Evolutionary conservation across 192 early-diverging fungal species (phyloP).

Genomic region (Linnemannia zychae): DNA sequence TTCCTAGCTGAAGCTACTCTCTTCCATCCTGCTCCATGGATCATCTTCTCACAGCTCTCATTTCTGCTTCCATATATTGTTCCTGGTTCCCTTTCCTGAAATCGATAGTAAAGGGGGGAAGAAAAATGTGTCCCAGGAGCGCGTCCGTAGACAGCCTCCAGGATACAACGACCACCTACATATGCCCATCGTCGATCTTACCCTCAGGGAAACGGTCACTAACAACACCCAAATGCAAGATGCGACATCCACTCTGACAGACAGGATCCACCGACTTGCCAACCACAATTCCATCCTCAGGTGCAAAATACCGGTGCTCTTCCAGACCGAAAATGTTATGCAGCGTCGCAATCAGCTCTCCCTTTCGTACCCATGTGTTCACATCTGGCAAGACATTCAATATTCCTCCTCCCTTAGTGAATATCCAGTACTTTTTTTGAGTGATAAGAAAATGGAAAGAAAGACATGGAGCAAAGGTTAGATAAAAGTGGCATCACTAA

Average conservation of each 20-base stretch:
- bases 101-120: too few species aligned
- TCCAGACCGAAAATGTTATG: constrained; percentile 93
- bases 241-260: constrained; percentile 87
- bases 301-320: constrained; percentile 87
- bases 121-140: too few species aligned
- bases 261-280: constrained; percentile 90
- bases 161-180: constrained; percentile 36
- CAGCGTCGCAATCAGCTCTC: constrained; percentile 86
- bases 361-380: constrained; percentile 85
- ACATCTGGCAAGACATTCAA: constrained; percentile 87
- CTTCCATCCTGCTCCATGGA: not conserved
- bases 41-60: too few species aligned
- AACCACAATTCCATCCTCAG: constrained; percentile 85
- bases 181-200: constrained; percentile 71
- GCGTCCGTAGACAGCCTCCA: too few species aligned
- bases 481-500: not conserved
- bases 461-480: not conserved
- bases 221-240: constrained; percentile 87
- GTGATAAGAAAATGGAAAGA: constrained; percentile 12
- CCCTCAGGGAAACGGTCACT: constrained; percentile 64
- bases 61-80: too few species aligned
- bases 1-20: too few species aligned
- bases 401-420: constrained; percentile 88
- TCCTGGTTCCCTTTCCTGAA: too few species aligned
- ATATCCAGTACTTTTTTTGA: constrained; percentile 77